Conservation (phyloP, 495 filamentous ascomycete species). For the Aspergillus asperescens region DNA sequence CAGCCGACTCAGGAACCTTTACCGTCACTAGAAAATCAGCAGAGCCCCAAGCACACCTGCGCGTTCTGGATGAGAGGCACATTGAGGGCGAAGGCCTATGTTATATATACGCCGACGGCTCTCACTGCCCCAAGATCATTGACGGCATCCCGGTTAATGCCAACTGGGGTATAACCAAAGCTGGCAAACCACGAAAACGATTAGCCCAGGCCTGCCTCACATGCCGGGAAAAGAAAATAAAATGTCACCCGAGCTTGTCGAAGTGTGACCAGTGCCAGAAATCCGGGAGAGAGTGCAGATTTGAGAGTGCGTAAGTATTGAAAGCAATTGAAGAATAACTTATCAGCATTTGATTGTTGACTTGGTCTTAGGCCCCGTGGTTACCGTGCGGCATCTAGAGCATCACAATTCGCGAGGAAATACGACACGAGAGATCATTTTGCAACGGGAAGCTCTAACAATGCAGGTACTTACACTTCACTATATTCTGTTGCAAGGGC, state of each 20-base stretch:
- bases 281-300: slow-evolving; percentile 76
- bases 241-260: slow-evolving; percentile 81
- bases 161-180: slow-evolving; percentile 89
- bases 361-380: slow-evolving; percentile 32
- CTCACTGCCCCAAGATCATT: slow-evolving; percentile 74
- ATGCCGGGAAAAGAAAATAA: slow-evolving; percentile 95
- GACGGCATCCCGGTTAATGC: slow-evolving; percentile 85
- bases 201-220: slow-evolving; percentile 84
- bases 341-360: slow-evolving; percentile 5
- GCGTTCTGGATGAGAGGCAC: slow-evolving; percentile 45
- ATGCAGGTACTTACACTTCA: slow-evolving; percentile 32
- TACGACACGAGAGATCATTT: slow-evolving; percentile 24
- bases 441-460: slow-evolving; percentile 13
- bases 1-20: slow-evolving; percentile 1
- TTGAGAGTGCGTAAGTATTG: slow-evolving; percentile 77
- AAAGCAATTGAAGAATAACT: background rate
- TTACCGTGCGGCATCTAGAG: slow-evolving; percentile 29
- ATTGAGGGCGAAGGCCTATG: slow-evolving; percentile 74
- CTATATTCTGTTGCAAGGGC: slow-evolving; percentile 33
- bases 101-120: slow-evolving; percentile 85
- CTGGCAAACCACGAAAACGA: slow-evolving; percentile 83
- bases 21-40: slow-evolving; percentile 13
- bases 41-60: slow-evolving; percentile 29
- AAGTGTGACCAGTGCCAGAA: slow-evolving; percentile 90
- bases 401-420: slow-evolving; percentile 22